Evolutionary conservation across 108 stramenopile species (phyloP).

Genomic region (Epithemia pelagica): DNA sequence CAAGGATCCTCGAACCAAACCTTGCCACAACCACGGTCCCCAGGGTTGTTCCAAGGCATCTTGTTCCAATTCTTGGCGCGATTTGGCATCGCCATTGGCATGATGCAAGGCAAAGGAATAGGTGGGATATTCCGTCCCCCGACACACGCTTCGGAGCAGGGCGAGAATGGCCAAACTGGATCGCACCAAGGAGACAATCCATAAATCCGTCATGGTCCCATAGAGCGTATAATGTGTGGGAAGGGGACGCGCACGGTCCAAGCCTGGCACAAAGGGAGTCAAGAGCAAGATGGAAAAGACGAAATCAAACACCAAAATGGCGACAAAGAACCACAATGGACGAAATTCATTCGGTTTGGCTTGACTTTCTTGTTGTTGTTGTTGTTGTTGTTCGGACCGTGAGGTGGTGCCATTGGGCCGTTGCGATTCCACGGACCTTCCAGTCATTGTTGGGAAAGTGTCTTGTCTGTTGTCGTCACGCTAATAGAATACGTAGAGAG

Average conservation of each 20-base stretch:
- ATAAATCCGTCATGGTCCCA: slow-evolving; percentile 31
- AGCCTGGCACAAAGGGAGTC: slow-evolving; percentile 15
- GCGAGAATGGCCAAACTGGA: slow-evolving; percentile 9
- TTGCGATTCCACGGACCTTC: too few relatives aligned
- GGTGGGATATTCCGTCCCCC: slow-evolving; percentile 15
- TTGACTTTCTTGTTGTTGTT: too few relatives aligned
- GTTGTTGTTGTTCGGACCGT: too few relatives aligned
- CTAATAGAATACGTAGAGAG: too few relatives aligned
- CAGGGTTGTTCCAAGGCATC: slow-evolving; percentile 51
- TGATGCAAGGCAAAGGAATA: slow-evolving; percentile 35
- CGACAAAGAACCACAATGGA: slow-evolving; percentile 15
- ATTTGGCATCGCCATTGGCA: slow-evolving; percentile 41
- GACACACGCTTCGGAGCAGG: slow-evolving; percentile 12
- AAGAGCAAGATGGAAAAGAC: slow-evolving; percentile 20
- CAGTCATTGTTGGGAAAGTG: too few relatives aligned
- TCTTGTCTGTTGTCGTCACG: too few relatives aligned
- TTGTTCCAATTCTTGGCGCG: slow-evolving; percentile 47
- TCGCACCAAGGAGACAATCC: slow-evolving; percentile 19
- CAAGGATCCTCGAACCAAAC: slow-evolving; percentile 29
- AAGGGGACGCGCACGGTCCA: not conserved
- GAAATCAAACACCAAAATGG: slow-evolving; percentile 21
- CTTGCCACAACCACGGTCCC: slow-evolving; percentile 25
- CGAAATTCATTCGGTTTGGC: too few relatives aligned
- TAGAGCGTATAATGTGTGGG: slow-evolving; percentile 16
- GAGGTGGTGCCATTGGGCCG: too few relatives aligned